Percentiles rank a stretch among this genome's conserved stretches.
phyloP scores from a whole-genome alignment of 768 basidiomycete genomes.

The Leccinum uliginosum region DNA sequence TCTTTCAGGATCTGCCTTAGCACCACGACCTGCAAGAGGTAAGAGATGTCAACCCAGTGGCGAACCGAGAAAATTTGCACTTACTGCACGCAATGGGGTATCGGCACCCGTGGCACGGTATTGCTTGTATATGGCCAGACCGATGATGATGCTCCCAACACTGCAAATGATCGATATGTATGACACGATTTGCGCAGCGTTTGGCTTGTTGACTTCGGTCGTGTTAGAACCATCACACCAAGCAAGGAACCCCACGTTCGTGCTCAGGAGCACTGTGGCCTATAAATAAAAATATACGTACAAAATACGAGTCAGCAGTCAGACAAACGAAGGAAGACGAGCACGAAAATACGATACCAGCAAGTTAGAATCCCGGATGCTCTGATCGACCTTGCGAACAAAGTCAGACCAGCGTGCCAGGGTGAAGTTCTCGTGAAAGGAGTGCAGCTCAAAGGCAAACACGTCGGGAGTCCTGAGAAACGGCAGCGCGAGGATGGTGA shows the following conservation, averaged over 20 bases:
- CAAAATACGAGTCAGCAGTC: background rate
- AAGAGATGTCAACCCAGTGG: background rate
- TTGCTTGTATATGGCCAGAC: slow-evolving; percentile 30
- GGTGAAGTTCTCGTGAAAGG: slow-evolving; percentile 25
- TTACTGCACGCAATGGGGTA: slow-evolving; percentile 29
- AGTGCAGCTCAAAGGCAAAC: slow-evolving; percentile 26
- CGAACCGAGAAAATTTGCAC: background rate
- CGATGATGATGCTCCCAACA: slow-evolving; percentile 27
- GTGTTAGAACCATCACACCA: slow-evolving; percentile 10
- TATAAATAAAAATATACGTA: background rate
- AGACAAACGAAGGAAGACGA: background rate
- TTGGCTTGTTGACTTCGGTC: slow-evolving; percentile 6
- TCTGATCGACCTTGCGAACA: slow-evolving; percentile 28
- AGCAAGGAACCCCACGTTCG: slow-evolving; percentile 20
- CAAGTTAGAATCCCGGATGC: slow-evolving; percentile 30
- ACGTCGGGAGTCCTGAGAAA: slow-evolving; percentile 26
- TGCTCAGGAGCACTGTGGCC: slow-evolving; percentile 28
- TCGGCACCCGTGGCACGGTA: slow-evolving; percentile 31
- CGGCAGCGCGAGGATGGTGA: slow-evolving; percentile 20
- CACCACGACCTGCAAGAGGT: slow-evolving; percentile 17
- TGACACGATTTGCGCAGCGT: slow-evolving; percentile 21
- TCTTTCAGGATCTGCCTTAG: slow-evolving; percentile 27
- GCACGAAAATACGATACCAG: slow-evolving; percentile 14
- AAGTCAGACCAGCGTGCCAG: slow-evolving; percentile 26
- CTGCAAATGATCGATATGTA: slow-evolving; percentile 30